Evolutionary conservation across 2,329 filamentous ascomycete species (phyloP), one percentile per base, ranked within the genome.

Genomic region (Gremmenia infestans): DNA sequence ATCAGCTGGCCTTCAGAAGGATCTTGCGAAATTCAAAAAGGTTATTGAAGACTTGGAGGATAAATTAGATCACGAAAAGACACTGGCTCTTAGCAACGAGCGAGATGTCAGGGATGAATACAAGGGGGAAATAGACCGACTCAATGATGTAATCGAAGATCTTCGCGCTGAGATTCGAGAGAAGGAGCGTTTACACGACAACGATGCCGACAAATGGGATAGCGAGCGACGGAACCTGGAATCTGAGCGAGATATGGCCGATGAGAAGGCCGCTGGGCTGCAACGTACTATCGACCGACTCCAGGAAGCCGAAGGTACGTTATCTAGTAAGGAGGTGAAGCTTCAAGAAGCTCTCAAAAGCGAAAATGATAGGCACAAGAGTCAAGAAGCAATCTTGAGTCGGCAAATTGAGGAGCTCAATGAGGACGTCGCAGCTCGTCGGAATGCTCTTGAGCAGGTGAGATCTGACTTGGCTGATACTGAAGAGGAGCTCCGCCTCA

Each of bases 341-440:
- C 73, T 91, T 17, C 83, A 88, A 67, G 80, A 86, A 65, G 83
- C 84, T 3, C 76, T 91, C 12, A 79, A 87, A 60, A 88, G 82
- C 65, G 88, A 92, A 66, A 81, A 81, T 48, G 81, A 89, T 60
- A 84, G 88, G 23, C 86, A 94, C 65, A 79, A 80, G 60, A 83
- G 81, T 54, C 88, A 93, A 64, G 87, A 93, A 67, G 81, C 81
- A 11, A 73, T 85, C 7, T 75, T 96, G 50, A 82, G 77, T 59
- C 79, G 81, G n/a, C 89, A 94, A 68, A 83, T 96, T 51, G 81
- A 87, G 48, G 86, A 87, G 50, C 76, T 94, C 9, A 86, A 88
- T 65, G 80, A 83, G 48, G 88, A 91, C 56, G 77, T 94, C 12
- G 80, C 87, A 54, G 76, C 81, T 28, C 83, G 87, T 60, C 82